Evolutionary conservation across 352 stramenopile species (phyloP).

Genomic region (Globisporangium nagaii): DNA sequence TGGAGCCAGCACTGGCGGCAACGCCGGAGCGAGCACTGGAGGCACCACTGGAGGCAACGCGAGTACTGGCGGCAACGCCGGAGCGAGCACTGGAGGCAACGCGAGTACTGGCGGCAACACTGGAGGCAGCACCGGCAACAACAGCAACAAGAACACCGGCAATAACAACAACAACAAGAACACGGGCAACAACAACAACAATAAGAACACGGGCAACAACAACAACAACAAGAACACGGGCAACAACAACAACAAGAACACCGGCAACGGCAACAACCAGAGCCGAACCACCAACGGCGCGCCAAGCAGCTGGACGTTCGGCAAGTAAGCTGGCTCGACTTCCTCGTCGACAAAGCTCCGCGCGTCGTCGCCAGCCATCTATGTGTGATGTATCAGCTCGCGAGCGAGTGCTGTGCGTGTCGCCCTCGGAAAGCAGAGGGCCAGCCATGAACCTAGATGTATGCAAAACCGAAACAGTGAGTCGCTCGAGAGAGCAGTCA

Average conservation of each 20-base stretch:
- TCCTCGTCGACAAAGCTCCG: background rate
- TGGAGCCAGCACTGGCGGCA: background rate
- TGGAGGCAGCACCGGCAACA: background rate
- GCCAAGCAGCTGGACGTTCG: constrained; percentile 3
- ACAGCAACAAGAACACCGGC: background rate
- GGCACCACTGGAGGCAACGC: background rate
- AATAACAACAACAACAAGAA: background rate
- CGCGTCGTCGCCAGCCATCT: background rate
- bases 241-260: constrained; percentile 6
- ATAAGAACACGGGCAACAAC: background rate
- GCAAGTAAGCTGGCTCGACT: background rate
- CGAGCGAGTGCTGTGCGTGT: background rate
- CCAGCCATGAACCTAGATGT: background rate
- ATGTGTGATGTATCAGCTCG: background rate
- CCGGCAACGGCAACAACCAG: background rate
- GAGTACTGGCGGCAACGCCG: too few species aligned
- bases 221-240: background rate
- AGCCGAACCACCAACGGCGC: background rate
- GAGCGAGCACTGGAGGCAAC: background rate
- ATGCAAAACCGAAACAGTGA: background rate
- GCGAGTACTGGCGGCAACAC: background rate
- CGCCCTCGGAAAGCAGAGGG: background rate
- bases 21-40: background rate
- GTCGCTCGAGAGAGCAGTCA: background rate
- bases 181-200: background rate